Evolutionary conservation across 2,329 filamentous ascomycete species (phyloP).

Genomic region (Ophiostoma quercus): DNA sequence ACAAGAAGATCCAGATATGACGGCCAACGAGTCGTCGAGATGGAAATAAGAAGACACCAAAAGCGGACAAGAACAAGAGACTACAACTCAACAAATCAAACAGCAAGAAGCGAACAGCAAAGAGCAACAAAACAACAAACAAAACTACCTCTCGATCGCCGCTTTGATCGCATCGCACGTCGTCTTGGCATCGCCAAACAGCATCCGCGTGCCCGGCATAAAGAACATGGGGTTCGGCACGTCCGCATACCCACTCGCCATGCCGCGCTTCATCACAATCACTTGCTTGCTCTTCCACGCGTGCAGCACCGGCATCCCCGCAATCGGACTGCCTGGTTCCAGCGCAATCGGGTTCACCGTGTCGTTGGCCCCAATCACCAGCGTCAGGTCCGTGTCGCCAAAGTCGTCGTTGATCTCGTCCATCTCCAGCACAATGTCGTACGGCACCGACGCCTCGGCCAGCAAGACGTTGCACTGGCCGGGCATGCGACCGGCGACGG

Average conservation of each 20-base stretch:
- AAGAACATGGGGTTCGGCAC: slow-evolving; percentile 92
- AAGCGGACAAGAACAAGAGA: not conserved
- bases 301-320: slow-evolving; percentile 87
- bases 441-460: slow-evolving; percentile 81
- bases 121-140: too few species aligned
- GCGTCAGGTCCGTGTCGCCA: slow-evolving; percentile 72
- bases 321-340: slow-evolving; percentile 76
- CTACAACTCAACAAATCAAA: too few species aligned
- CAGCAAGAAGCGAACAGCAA: too few species aligned
- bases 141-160: not conserved
- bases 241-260: slow-evolving; percentile 85
- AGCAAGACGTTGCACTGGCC: slow-evolving; percentile 89
- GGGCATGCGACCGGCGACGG: slow-evolving; percentile 86
- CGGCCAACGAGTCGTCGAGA: too few species aligned
- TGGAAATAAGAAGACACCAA: not conserved
- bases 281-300: slow-evolving; percentile 94
- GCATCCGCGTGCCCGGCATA: slow-evolving; percentile 83
- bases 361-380: slow-evolving; percentile 89
- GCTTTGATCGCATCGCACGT: slow-evolving; percentile 58
- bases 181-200: slow-evolving; percentile 84
- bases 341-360: slow-evolving; percentile 87
- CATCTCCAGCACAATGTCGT: slow-evolving; percentile 92
- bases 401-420: slow-evolving; percentile 96
- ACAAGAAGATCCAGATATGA: too few species aligned
- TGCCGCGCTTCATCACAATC: slow-evolving; percentile 86